Conservation (phyloP, 306 rosid species). For the Prunus padus region DNA sequence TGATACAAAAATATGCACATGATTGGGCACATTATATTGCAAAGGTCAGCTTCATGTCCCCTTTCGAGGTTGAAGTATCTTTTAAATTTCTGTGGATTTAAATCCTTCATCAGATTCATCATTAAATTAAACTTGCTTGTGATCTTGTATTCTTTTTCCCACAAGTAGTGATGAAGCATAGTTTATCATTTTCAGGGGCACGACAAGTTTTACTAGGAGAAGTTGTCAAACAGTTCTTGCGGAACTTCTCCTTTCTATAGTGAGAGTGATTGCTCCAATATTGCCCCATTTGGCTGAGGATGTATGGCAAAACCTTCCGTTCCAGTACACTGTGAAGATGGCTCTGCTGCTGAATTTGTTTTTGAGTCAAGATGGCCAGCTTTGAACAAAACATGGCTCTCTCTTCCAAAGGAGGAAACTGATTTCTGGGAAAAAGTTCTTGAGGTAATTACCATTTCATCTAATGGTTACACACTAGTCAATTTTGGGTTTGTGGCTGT, state of each 20-base stretch:
- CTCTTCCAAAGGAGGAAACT: constrained; percentile 64
- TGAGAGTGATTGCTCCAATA: constrained; percentile 81
- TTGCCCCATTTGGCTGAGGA: constrained; percentile 99
- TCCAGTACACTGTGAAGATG: constrained; percentile 55
- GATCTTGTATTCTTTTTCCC: background rate
- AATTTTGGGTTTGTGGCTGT: background rate
- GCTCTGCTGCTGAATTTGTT: constrained; percentile 76
- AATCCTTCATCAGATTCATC: background rate
- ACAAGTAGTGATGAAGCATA: background rate
- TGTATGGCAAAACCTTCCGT: constrained; percentile 97
- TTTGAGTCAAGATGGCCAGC: constrained; percentile 95
- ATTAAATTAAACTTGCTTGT: background rate
- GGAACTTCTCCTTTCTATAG: constrained; percentile 74
- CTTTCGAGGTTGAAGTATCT: background rate
- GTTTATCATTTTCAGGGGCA: constrained; percentile 56
- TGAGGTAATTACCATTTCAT: constrained; percentile 52
- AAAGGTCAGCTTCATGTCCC: background rate
- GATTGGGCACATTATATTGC: background rate
- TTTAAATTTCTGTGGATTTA: background rate
- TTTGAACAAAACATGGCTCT: constrained; percentile 65
- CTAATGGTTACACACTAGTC: background rate
- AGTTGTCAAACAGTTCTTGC: constrained; percentile 97
- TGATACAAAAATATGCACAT: background rate
- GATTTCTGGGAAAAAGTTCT: constrained; percentile 83
- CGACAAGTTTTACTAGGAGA: constrained; percentile 79